These are phyloP conservation scores for Lathyrus oleraceus DNA, from an alignment of 306 rosid genomes.

Conservation along the genomic window DNA sequence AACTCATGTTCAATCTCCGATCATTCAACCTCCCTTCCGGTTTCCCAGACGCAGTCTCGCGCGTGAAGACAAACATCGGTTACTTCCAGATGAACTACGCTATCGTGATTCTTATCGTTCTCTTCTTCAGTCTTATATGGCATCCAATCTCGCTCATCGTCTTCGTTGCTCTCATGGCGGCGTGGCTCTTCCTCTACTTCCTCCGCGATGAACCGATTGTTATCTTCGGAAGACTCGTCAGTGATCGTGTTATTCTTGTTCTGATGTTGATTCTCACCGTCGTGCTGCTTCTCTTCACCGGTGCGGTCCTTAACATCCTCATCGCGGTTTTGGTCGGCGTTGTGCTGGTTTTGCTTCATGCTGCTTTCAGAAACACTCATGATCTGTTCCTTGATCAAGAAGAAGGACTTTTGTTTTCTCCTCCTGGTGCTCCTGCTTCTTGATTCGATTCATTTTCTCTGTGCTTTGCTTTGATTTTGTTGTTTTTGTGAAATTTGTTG, in stretches of 20 bases:
- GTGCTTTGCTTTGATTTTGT: not conserved
- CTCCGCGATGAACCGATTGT: constrained; percentile 71
- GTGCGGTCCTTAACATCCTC: constrained; percentile 52
- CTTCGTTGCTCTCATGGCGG: constrained; percentile 45
- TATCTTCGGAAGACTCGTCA: constrained; percentile 46
- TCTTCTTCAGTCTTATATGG: constrained; percentile 66
- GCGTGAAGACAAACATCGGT: constrained; percentile 46
- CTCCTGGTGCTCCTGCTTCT: constrained; percentile 26
- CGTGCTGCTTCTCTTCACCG: constrained; percentile 51
- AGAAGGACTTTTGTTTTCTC: constrained; percentile 34
- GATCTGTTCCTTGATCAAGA: constrained; percentile 62
- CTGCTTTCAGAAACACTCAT: constrained; percentile 54
- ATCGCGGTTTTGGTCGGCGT: constrained; percentile 46
- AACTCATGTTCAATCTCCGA: constrained; percentile 47
- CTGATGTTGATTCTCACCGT: constrained; percentile 52
- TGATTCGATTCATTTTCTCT: constrained; percentile 16
- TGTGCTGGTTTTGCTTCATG: constrained; percentile 51
- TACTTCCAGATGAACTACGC: constrained; percentile 85
- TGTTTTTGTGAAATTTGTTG: not conserved
- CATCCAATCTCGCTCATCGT: constrained; percentile 82
- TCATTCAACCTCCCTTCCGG: constrained; percentile 48
- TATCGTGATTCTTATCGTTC: constrained; percentile 40
- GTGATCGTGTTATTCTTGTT: constrained; percentile 56
- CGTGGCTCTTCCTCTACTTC: constrained; percentile 75
- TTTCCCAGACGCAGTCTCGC: constrained; percentile 43